phyloP scores from a whole-genome alignment of 441 rosid species.

The Capsella rubella region DNA sequence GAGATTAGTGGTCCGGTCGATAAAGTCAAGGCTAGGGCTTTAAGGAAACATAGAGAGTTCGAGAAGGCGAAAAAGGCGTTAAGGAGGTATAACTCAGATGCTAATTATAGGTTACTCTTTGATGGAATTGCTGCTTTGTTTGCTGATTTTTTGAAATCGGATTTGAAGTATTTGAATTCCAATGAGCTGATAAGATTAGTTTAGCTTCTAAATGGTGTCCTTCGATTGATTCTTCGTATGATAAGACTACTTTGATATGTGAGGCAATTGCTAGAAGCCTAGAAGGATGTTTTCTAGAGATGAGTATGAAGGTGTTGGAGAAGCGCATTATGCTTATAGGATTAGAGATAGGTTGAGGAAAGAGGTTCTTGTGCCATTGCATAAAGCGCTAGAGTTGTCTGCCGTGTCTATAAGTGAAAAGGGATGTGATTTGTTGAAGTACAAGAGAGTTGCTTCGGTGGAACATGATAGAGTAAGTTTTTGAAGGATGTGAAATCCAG shows the following conservation, averaged over 20 bases:
- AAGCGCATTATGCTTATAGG: conserved; percentile 53
- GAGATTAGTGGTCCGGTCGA: conserved; percentile 17
- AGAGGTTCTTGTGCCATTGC: conserved; percentile 54
- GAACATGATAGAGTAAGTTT: conserved; percentile 55
- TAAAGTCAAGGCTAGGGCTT: conserved; percentile 23
- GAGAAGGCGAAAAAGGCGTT: conserved; percentile 51
- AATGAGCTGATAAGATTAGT: conserved; percentile 46
- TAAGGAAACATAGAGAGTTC: conserved; percentile 36
- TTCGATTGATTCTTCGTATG: conserved; percentile 53
- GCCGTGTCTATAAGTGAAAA: conserved; percentile 54
- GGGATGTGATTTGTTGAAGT: conserved; percentile 47
- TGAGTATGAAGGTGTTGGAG: conserved; percentile 49
- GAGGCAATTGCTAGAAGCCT: conserved; percentile 54
- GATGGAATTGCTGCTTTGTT: conserved; percentile 47
- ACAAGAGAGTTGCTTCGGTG: conserved; percentile 52
- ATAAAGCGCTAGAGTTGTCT: conserved; percentile 49
- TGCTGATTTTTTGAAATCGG: conserved; percentile 46
- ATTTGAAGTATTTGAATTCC: conserved; percentile 46
- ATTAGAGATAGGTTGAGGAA: conserved; percentile 56
- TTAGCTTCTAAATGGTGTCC: conserved; percentile 69
- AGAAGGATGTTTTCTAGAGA: conserved; percentile 51
- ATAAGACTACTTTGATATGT: conserved; percentile 52
- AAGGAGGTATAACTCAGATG: conserved; percentile 48
- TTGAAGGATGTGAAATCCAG: conserved; percentile 56
- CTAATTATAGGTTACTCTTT: conserved; percentile 46